Conservation (phyloP, 2,329 filamentous ascomycete genomes). For the Nemania diffusa region DNA sequence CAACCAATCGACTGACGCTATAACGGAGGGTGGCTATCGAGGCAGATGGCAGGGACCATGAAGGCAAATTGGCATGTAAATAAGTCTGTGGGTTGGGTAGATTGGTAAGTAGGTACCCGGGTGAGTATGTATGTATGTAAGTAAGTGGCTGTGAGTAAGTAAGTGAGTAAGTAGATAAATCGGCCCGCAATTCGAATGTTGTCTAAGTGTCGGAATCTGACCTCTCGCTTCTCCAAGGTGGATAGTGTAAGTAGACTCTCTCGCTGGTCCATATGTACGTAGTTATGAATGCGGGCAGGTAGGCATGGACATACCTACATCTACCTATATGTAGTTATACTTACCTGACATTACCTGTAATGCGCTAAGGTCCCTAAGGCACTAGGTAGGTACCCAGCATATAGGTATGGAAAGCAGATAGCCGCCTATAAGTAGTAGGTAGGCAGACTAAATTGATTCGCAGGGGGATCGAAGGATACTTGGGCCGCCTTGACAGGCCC, state of each 20-base stretch:
- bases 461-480: conserved; percentile 1
- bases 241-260: too few species aligned
- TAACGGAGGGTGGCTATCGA: conserved; percentile 2
- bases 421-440: not conserved
- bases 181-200: not conserved
- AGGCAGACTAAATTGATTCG: conserved; percentile 4
- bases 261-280: too few species aligned
- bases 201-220: not conserved
- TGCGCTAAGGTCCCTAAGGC: too few species aligned
- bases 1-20: not conserved
- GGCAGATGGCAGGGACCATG: conserved; percentile 6
- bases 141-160: not conserved
- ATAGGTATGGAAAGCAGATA: not conserved
- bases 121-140: not conserved
- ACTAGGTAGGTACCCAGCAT: not conserved
- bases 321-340: too few species aligned
- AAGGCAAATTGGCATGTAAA: not conserved
- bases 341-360: too few species aligned
- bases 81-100: not conserved
- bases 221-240: conserved; percentile 11
- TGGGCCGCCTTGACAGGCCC: too few species aligned
- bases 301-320: not conserved
- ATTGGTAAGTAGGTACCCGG: not conserved
- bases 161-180: not conserved
- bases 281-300: conserved; percentile 1